Conservation (phyloP, 2,329 filamentous ascomycete species). For the Trichoderma sp. region DNA sequence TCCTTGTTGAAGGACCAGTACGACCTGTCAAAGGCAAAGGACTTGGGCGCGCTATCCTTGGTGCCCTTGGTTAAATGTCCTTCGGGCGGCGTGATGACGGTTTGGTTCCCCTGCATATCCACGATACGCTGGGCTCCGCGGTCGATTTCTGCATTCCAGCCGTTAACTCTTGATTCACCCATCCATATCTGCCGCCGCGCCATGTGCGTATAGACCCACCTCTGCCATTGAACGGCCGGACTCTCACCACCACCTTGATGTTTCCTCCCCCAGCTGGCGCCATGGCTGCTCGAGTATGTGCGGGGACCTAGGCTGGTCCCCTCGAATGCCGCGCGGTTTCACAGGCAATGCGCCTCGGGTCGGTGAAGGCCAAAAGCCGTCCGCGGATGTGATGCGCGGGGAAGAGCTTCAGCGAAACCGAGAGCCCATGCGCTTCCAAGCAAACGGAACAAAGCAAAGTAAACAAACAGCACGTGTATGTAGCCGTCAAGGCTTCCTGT, state of each 20-base stretch:
- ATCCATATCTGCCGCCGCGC: neutral
- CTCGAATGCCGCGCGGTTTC: constrained; percentile 32
- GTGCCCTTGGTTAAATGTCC: constrained; percentile 63
- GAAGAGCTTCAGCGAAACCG: neutral
- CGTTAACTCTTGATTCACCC: constrained; percentile 29
- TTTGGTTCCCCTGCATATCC: constrained; percentile 93
- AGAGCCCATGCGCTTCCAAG: constrained; percentile 1
- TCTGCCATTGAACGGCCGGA: constrained; percentile 93
- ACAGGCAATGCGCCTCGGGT: constrained; percentile 34
- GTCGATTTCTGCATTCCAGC: constrained; percentile 68
- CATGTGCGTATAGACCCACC: constrained; percentile 54
- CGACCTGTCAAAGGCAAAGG: constrained; percentile 93
- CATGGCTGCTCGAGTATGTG: constrained; percentile 38
- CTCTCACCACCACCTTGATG: constrained; percentile 99
- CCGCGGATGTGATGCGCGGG: constrained; percentile 3
- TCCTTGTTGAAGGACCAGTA: constrained; percentile 96
- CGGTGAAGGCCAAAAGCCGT: constrained; percentile 12
- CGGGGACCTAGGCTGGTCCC: constrained; percentile 43
- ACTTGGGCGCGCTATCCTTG: constrained; percentile 74
- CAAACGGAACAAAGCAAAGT: neutral
- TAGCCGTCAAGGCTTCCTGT: constrained; percentile 24
- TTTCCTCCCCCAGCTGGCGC: constrained; percentile 77
- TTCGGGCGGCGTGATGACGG: constrained; percentile 74
- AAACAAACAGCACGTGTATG: neutral
- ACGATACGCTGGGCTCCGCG: constrained; percentile 95